These are phyloP conservation scores for Colletotrichum kahawae DNA, from an alignment of 2,329 filamentous ascomycete genomes.

Conservation along the genomic window DNA sequence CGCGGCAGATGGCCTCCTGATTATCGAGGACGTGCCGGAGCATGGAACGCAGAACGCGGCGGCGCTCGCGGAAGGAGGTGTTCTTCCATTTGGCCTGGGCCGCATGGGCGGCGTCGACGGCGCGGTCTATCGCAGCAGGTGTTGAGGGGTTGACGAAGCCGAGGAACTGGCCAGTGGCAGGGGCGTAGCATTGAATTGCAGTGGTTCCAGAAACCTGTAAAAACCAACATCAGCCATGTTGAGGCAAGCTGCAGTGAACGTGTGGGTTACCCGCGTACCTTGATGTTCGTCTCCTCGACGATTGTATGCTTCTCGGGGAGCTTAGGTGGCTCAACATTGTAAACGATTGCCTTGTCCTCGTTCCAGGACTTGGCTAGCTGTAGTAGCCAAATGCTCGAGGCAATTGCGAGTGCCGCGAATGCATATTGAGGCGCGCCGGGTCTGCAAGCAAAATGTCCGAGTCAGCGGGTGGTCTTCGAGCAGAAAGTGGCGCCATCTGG, in stretches of 20 bases:
- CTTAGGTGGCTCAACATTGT: conserved; percentile 67
- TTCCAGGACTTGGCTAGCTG: conserved; percentile 31
- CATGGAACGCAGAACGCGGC: conserved; percentile 80
- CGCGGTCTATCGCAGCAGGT: conserved; percentile 77
- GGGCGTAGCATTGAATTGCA: conserved; percentile 84
- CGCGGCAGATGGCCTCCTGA: conserved; percentile 83
- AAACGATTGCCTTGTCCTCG: conserved; percentile 54
- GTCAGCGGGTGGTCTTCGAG: neutral
- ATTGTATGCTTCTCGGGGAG: conserved; percentile 61
- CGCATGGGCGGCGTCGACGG: conserved; percentile 72
- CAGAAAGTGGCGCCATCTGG: conserved; percentile 2
- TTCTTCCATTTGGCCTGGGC: conserved; percentile 80
- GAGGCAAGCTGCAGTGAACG: neutral
- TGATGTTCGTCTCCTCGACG: conserved; percentile 66
- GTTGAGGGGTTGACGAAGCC: conserved; percentile 81
- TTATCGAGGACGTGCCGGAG: conserved; percentile 86
- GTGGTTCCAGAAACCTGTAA: conserved; percentile 62
- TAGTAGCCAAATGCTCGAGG: conserved; percentile 34
- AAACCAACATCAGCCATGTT: neutral
- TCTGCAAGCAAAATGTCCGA: neutral
- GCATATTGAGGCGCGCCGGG: conserved; percentile 28
- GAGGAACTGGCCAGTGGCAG: conserved; percentile 85
- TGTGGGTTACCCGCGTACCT: conserved; percentile 42
- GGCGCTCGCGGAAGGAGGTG: conserved; percentile 79
- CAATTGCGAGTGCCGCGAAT: conserved; percentile 33